These are phyloP conservation scores for Lavandula angustifolia DNA, from an alignment of 257 asterid species.

Conservation along the genomic window DNA sequence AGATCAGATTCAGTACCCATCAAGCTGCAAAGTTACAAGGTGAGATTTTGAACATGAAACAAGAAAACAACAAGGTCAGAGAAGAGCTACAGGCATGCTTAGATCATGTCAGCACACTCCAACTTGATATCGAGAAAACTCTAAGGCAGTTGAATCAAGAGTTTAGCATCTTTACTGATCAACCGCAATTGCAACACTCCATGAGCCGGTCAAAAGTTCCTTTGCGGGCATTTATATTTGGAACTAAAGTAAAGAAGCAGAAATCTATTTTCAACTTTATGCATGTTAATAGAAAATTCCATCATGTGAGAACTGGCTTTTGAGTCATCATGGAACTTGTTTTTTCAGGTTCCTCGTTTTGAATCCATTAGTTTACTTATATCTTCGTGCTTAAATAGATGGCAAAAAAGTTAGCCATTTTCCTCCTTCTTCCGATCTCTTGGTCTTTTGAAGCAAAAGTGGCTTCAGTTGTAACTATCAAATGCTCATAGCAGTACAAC, in stretches of 20 bases:
- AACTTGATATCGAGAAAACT: constrained; percentile 60
- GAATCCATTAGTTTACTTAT: constrained; percentile 3
- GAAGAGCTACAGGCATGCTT: constrained; percentile 73
- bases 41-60: constrained; percentile 87
- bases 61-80: constrained; percentile 81
- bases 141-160: constrained; percentile 57
- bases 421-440: neutral
- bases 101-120: constrained; percentile 62
- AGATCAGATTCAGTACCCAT: constrained; percentile 70
- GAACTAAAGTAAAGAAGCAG: constrained; percentile 63
- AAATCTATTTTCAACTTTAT: constrained; percentile 74
- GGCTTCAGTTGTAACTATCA: constrained; percentile 34
- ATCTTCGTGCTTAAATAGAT: constrained; percentile 27
- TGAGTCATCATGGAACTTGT: constrained; percentile 25
- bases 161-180: constrained; percentile 57
- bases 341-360: constrained; percentile 18
- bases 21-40: constrained; percentile 97
- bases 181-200: constrained; percentile 53
- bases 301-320: constrained; percentile 51
- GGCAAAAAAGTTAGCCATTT: neutral
- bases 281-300: constrained; percentile 57
- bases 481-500: constrained; percentile 13
- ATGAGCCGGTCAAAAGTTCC: constrained; percentile 57
- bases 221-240: constrained; percentile 69
- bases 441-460: constrained; percentile 23